Evolutionary conservation across 768 basidiomycete species (phyloP).

Genomic region (Naganishia antarctica): DNA sequence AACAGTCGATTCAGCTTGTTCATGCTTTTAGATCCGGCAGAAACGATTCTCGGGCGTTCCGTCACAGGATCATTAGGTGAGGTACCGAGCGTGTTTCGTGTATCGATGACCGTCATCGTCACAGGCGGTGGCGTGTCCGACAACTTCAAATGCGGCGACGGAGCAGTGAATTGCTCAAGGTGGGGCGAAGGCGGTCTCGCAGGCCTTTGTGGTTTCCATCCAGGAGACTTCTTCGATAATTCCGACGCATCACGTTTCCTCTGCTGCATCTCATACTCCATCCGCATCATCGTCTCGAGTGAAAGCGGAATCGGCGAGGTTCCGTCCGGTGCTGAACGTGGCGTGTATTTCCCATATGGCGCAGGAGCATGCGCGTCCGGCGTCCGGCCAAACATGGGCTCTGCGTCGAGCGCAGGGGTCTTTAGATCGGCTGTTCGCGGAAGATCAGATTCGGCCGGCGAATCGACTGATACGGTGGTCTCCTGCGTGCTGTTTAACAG

Average conservation of each 20-base stretch:
- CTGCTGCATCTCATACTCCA: slow-evolving; percentile 31
- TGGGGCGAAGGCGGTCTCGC: slow-evolving; percentile 41
- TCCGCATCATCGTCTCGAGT: slow-evolving; percentile 40
- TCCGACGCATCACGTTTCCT: slow-evolving; percentile 2
- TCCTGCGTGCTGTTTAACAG: background rate
- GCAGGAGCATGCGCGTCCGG: background rate
- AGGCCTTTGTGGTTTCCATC: slow-evolving; percentile 41
- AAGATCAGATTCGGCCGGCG: background rate
- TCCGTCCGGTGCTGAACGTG: slow-evolving; percentile 18
- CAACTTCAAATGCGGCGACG: slow-evolving; percentile 18
- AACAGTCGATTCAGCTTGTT: slow-evolving; percentile 24
- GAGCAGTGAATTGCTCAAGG: slow-evolving; percentile 27
- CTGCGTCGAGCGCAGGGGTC: slow-evolving; percentile 4
- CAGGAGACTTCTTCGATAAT: slow-evolving; percentile 10
- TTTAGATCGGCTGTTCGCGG: background rate
- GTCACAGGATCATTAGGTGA: background rate
- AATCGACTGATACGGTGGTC: background rate
- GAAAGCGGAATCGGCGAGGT: slow-evolving; percentile 32
- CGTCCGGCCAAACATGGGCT: background rate
- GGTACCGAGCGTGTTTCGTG: background rate
- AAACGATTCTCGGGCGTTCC: background rate
- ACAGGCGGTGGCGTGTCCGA: background rate
- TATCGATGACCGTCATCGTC: slow-evolving; percentile 1
- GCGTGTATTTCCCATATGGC: background rate
- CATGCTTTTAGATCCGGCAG: slow-evolving; percentile 16